These are phyloP conservation scores for Pleoardoris graminearum DNA, from an alignment of 2,329 filamentous ascomycete species.

Conservation along the genomic window DNA sequence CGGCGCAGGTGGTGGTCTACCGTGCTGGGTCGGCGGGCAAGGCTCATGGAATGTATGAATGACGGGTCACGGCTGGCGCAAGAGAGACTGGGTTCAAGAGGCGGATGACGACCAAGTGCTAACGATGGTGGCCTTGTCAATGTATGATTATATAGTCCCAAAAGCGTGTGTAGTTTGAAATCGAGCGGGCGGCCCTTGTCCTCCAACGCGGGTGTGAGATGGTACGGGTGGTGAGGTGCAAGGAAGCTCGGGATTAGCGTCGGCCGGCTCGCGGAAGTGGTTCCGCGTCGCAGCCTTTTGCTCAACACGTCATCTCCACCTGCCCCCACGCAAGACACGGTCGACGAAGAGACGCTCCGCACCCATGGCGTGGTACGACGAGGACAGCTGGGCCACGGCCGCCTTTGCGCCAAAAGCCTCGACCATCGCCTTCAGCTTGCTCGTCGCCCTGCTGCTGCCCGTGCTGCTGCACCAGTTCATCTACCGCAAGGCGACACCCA, in stretches of 20 bases:
- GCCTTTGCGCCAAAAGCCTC: slow-evolving; percentile 50
- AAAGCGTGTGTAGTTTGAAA: slow-evolving; percentile 24
- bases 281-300: slow-evolving; percentile 2
- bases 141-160: slow-evolving; percentile 46
- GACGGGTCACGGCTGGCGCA: slow-evolving; percentile 22
- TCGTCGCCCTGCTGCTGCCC: slow-evolving; percentile 74
- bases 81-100: slow-evolving; percentile 8
- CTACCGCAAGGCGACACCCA: slow-evolving; percentile 67
- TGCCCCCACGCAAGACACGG: neutral
- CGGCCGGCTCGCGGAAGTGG: slow-evolving; percentile 15
- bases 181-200: no score
- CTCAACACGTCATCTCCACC: slow-evolving; percentile 4
- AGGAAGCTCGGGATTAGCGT: slow-evolving; percentile 33
- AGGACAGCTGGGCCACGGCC: slow-evolving; percentile 52
- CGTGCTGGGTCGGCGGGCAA: slow-evolving; percentile 10
- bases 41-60: slow-evolving; percentile 31
- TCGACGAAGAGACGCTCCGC: neutral
- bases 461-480: slow-evolving; percentile 76
- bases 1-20: slow-evolving; percentile 3
- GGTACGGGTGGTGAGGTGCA: slow-evolving; percentile 37
- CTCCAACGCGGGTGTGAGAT: no score
- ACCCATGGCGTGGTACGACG: slow-evolving; percentile 43
- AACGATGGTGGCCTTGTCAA: slow-evolving; percentile 38
- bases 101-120: slow-evolving; percentile 21
- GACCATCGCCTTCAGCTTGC: slow-evolving; percentile 66